Percentiles rank a stretch among this genome's conserved stretches.
phyloP scores from a whole-genome alignment of 495 filamentous ascomycete genomes.

The Aspergillus avenaceus region DNA sequence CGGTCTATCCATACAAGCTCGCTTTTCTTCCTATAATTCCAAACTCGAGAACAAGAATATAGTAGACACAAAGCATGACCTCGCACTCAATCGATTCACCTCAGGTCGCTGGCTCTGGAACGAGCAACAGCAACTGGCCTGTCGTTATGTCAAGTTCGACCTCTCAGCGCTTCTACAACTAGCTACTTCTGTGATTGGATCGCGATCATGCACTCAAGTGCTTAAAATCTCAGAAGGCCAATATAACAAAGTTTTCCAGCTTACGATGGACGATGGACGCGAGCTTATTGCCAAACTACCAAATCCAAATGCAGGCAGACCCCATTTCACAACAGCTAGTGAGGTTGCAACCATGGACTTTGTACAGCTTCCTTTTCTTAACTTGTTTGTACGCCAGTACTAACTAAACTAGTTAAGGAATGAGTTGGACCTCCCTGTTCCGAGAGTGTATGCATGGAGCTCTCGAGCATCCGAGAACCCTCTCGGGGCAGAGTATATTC shows the following conservation, averaged over 20 bases:
- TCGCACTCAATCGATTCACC: constrained; percentile 19
- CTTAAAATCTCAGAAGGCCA: constrained; percentile 34
- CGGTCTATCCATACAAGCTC: too few relatives aligned
- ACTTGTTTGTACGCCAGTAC: constrained; percentile 5
- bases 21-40: too few relatives aligned
- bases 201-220: constrained; percentile 16
- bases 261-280: constrained; percentile 35
- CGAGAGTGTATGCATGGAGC: constrained; percentile 27
- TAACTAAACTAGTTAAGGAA: constrained; percentile 21
- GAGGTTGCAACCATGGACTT: constrained; percentile 43
- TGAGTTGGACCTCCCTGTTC: constrained; percentile 22
- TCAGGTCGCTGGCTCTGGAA: constrained; percentile 26
- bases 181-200: constrained; percentile 19
- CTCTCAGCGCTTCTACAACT: constrained; percentile 18
- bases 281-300: constrained; percentile 31
- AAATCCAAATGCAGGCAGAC: constrained; percentile 32
- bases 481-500: constrained; percentile 29
- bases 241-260: constrained; percentile 34
- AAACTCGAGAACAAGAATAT: too few relatives aligned
- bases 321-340: constrained; percentile 32
- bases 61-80: too few relatives aligned
- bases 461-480: constrained; percentile 24
- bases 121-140: constrained; percentile 21
- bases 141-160: constrained; percentile 23
- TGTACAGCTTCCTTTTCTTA: constrained; percentile 18